Evolutionary conservation across 805 yeast species (phyloP), one percentile per base, ranked within the genome.

Genomic region (Candida pseudofarinosa): DNA sequence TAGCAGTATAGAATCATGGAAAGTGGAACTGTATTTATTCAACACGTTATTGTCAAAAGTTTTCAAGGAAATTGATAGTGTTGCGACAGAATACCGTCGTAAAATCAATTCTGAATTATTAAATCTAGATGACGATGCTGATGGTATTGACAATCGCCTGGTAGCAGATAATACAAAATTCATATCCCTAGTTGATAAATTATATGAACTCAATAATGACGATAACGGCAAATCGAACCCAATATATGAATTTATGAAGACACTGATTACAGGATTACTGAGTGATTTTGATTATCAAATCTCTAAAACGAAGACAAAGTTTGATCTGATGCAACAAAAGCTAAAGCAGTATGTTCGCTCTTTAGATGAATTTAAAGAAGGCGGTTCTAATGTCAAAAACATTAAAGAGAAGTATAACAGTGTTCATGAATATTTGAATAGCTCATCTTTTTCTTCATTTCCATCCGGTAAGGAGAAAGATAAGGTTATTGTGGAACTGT

Each of bases 381-480:
- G 58, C 40, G 73, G 73, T 3, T 66, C 73, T 3, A 56, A 63
- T 41, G 60, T 70, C 19, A 53, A 57, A 39, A 64, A 62, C 43
- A 69, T 70, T 42, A 59, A 59, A 10, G 74, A 66, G 14, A 70
- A 70, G 46, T 70, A 67, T 46, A 58, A 54, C 15, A 59, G 50
- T 37, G 56, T 67, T 14, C 71, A 67, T 42, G 69, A 64, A 26
- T 63, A 58, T 39, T 58, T 67, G 43, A 56, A 48, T 6, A 62
- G 69, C 0, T 58, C 69, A 4, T 45, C 64, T 0, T 46, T 59
- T 4, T 41, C 52, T 3, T 48, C 57, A 3, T 33, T 44, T 2
- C 59, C 53, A 42, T 49, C 47, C n/a, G 54, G 44, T 30, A 53
- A 58, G 19, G 71, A 63, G 17, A 53, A 53, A 19, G 64, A 63